Base-by-base conservation (phyloP, 139 green algal genomes). In the Chlorella vulgaris region DNA sequence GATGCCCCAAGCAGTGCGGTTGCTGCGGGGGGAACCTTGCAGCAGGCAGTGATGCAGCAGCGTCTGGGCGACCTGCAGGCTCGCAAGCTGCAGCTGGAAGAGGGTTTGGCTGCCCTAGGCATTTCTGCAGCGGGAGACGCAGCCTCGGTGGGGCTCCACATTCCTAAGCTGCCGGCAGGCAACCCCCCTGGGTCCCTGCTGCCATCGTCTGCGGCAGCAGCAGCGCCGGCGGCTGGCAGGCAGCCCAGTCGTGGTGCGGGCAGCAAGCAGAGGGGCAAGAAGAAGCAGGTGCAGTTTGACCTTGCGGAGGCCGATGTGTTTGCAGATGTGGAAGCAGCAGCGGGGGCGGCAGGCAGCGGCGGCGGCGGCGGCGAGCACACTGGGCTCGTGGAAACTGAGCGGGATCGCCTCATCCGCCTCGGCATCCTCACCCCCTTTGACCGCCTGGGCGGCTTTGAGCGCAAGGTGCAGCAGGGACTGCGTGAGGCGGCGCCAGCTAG, bases 341-440 rank as follows among this genome's bases (percentile, higher is more conserved):
- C 33, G 31, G n/a, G n/a, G n/a, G n/a, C n/a, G n/a, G n/a, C n/a
- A n/a, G 71, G 43, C 21, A 7, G 50, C 33, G 53, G 26, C 38
- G 8, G 75, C 51, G n/a, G 61, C 39, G 5, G 69, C 38, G 21
- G 69, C 42, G 28, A 60, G 7, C 67, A 42, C 7, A 62, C 51
- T 18, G 78, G 47, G 5, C 68, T 96, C 51, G 89, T 94, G 35
- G 95, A 97, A 85, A 97, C 93, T 4, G 92, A 97, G 81, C 74
- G 93, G 0, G 95, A 98, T 78, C 82, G 92, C 1, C 81, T 96
- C 15, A 97, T 98, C 69, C 86, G 95, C 0, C 79, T 90, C 76
- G 94, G 94, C 6, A 84, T 97, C 24, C 76, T 98, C 28, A 98
- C 94, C 0, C 94, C 94, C 2, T 98, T 98, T 87, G 92, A 95